Conservation (phyloP, 106 monocot genomes). For the Dioscorea zingiberensis region DNA sequence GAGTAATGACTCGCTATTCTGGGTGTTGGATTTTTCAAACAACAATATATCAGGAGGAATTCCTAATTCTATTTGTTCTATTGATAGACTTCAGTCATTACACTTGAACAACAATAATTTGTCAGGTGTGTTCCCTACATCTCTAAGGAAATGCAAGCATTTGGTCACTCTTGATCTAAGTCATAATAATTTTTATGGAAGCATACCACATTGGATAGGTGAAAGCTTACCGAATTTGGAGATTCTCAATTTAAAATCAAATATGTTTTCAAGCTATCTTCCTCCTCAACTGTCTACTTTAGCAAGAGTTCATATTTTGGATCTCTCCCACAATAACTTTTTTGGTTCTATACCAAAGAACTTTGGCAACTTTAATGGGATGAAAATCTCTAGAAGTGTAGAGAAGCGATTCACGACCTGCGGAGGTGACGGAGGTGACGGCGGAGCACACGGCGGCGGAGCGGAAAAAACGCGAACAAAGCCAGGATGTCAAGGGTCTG, state of each 20-base stretch:
- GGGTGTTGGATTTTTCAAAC: background rate
- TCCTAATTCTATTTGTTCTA: background rate
- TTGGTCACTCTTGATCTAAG: background rate
- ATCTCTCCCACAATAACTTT: background rate
- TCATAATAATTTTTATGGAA: background rate
- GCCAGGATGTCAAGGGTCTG: no score
- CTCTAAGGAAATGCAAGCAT: background rate
- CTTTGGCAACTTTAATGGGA: background rate
- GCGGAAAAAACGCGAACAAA: no score
- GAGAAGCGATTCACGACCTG: no score
- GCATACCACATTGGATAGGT: background rate
- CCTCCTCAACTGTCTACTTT: background rate
- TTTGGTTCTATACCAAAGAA: background rate
- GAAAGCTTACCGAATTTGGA: background rate
- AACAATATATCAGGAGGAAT: background rate
- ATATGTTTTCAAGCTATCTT: background rate
- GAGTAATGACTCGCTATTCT: background rate
- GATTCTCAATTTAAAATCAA: background rate
- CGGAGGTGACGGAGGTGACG: no score
- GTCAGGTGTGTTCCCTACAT: background rate
- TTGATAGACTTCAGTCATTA: background rate
- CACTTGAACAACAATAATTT: background rate
- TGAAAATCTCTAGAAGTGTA: background rate
- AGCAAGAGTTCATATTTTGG: background rate
- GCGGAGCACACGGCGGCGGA: no score